Percentiles rank a stretch among this genome's conserved stretches.
These are phyloP conservation scores for Penicillium hordei DNA, from an alignment of 2,329 filamentous ascomycete species.

Conservation along the genomic window DNA sequence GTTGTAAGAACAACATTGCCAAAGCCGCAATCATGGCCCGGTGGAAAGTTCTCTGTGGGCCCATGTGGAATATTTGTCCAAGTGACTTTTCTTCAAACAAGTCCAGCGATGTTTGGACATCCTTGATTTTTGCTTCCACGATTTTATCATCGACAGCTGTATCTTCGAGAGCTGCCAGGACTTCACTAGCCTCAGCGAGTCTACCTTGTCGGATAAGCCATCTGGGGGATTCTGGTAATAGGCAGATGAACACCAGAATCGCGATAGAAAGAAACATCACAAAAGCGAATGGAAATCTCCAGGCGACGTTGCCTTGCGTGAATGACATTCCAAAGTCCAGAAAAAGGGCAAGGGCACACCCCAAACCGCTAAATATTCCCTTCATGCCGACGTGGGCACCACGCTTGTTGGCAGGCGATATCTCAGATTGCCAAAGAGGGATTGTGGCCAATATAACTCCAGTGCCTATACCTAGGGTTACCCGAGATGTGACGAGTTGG, in stretches of 20 bases:
- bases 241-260: conserved; percentile 14
- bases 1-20: conserved; percentile 18
- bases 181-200: conserved; percentile 17
- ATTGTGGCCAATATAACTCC: conserved; percentile 20
- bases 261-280: conserved; percentile 17
- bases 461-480: conserved; percentile 19
- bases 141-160: conserved; percentile 3
- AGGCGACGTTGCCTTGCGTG: conserved; percentile 12
- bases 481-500: conserved; percentile 17
- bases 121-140: conserved; percentile 15
- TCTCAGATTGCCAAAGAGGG: conserved; percentile 26
- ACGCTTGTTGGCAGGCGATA: conserved; percentile 21
- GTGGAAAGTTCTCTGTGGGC: conserved; percentile 21
- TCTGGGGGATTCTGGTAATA: conserved; percentile 23
- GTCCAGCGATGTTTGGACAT: conserved; percentile 21
- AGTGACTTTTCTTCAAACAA: conserved; percentile 13
- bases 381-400: conserved; percentile 25
- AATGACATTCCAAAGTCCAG: conserved; percentile 27
- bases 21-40: conserved; percentile 18
- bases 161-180: conserved; percentile 19
- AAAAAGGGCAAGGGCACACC: conserved; percentile 21
- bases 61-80: conserved; percentile 19
- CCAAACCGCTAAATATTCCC: conserved; percentile 22
- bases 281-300: conserved; percentile 24
- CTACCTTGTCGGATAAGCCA: conserved; percentile 22